Evolutionary conservation across 495 filamentous ascomycete species (phyloP), one percentile per base, ranked within the genome.

Genomic region (Daldinia childiae): DNA sequence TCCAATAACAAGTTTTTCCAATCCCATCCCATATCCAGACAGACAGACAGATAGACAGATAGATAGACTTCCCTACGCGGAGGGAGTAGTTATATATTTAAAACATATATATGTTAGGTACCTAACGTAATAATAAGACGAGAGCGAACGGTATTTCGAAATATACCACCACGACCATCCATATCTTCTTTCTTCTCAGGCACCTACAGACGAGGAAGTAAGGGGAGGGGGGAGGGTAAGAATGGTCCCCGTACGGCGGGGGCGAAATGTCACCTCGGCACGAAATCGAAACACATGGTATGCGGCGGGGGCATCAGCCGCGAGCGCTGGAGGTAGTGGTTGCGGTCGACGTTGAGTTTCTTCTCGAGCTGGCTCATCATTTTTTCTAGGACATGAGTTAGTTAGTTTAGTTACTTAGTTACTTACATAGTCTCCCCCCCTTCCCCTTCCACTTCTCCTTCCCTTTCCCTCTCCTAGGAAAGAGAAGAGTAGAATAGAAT

Each of bases 311-410:
- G 76, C 32, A 30, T 19, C 3, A 78, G 66, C 24, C 43, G 27
- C 41, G 76, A 74, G 58, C 73, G 63, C 21, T 69, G 58, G 1
- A 78, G 58, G 51, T 78, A 78, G 21, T 66, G 39, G 12, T 66
- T 62, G 0, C 76, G 71, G 38, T 76, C 65, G 14, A 76, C 38
- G n/a, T 69, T 60, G 15, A 73, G 54, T n/a, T 63, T 74, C 43
- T 74, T 64, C 58, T 78, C 71, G 45, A 78, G 68, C 30, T 57
- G 71, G 57, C 70, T 60, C 76, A 78, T 76, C 76, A 78, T 78
- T 17, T 63, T 76, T 48, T 78, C 76, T 78, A 43, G 12, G 52
- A 32, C 17, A 19, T 17, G 8, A 5, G 15, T 19, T 17, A 15
- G 14, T 45, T 30, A 32, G 29, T 1, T 27, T 27, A 27, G 26